A percentile compares a stretch with the other conserved stretches of the same genome.
These are phyloP conservation scores for Lachnellula suecica DNA, from an alignment of 2,329 filamentous ascomycete genomes.

Conservation along the genomic window DNA sequence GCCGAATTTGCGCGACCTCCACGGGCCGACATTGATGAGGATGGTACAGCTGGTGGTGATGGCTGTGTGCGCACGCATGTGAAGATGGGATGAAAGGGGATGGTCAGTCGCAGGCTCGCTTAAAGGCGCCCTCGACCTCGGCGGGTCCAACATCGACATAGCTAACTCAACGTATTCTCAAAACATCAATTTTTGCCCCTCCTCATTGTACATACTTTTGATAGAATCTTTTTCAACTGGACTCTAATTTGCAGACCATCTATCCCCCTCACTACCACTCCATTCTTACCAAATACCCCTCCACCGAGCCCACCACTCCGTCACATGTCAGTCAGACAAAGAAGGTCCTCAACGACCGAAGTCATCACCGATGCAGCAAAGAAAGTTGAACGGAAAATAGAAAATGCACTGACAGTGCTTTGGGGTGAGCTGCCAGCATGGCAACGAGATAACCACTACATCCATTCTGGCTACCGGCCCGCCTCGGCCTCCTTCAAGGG, in stretches of 20 bases:
- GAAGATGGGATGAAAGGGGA: conserved; percentile 1
- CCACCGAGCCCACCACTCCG: neutral
- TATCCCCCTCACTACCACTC: neutral
- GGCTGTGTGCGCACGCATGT: neutral
- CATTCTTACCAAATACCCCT: neutral
- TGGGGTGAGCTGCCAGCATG: conserved; percentile 52
- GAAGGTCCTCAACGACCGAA: conserved; percentile 25
- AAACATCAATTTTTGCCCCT: too few relatives aligned
- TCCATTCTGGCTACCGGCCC: conserved; percentile 64
- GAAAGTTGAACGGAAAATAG: conserved; percentile 32
- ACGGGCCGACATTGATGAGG: conserved; percentile 27
- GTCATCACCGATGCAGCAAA: conserved; percentile 22
- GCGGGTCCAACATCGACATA: too few relatives aligned
- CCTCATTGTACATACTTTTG: too few relatives aligned
- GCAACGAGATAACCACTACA: conserved; percentile 68
- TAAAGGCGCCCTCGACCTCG: too few relatives aligned
- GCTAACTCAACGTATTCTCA: too few relatives aligned
- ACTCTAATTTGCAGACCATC: too few relatives aligned
- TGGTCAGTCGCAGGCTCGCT: neutral
- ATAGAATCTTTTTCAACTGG: neutral
- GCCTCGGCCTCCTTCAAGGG: conserved; percentile 58
- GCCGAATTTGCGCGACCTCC: conserved; percentile 44
- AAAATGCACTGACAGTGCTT: conserved; percentile 41
- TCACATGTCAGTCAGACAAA: conserved; percentile 28
- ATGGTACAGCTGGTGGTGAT: conserved; percentile 1